Evolutionary conservation across 2,329 filamentous ascomycete species (phyloP).

Genomic region (Rutstroemia sydowiana): DNA sequence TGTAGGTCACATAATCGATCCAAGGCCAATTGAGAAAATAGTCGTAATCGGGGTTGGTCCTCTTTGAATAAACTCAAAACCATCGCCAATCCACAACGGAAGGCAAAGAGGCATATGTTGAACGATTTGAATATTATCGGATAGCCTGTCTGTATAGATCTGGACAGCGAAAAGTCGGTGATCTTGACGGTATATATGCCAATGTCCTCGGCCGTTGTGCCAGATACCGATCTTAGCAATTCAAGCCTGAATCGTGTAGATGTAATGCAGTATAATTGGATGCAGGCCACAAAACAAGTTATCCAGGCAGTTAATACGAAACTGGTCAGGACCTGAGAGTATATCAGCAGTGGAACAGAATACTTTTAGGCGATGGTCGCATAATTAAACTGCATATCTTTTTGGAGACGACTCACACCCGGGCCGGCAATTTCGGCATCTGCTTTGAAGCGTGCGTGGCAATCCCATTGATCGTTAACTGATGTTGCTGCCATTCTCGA

Average conservation of each 20-base stretch:
- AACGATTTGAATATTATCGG: neutral
- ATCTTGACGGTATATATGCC: slow-evolving; percentile 3
- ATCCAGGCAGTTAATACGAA: slow-evolving; percentile 13
- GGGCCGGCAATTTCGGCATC: slow-evolving; percentile 13
- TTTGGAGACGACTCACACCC: slow-evolving; percentile 9
- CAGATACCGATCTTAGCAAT: neutral
- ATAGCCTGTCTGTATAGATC: neutral
- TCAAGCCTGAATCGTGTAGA: neutral
- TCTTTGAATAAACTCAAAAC: slow-evolving; percentile 1
- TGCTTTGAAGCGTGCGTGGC: slow-evolving; percentile 4
- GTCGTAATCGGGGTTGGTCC: neutral
- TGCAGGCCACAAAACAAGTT: slow-evolving; percentile 11
- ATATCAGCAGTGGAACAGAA: neutral
- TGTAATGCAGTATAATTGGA: slow-evolving; percentile 9
- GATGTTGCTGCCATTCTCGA: no score
- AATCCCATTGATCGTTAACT: neutral
- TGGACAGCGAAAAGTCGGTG: neutral
- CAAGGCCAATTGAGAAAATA: slow-evolving; percentile 8
- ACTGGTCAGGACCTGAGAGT: slow-evolving; percentile 10
- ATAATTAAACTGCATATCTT: neutral
- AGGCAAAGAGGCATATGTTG: neutral
- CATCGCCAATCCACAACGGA: neutral
- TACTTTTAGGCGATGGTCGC: no score
- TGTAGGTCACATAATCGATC: slow-evolving; percentile 14
- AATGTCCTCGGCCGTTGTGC: slow-evolving; percentile 2